phyloP scores from a whole-genome alignment of 257 asterid species.

The Solanum clarkiae region DNA sequence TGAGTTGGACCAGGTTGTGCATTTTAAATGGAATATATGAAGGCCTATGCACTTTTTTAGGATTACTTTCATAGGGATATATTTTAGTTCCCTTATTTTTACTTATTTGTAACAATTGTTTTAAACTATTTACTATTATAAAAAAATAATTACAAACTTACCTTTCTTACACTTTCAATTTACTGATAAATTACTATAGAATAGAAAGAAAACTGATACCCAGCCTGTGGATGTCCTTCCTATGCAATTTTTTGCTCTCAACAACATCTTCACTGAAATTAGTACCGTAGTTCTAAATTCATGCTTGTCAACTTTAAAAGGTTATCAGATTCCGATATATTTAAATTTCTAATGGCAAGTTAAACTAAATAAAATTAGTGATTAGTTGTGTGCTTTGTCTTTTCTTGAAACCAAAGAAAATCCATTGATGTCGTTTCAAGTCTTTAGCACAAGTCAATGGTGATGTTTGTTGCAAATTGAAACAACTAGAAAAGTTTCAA shows the following conservation, averaged over 20 bases:
- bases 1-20: background rate
- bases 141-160: too few relatives aligned
- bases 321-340: background rate
- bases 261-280: background rate
- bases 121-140: too few relatives aligned
- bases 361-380: background rate
- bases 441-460: background rate
- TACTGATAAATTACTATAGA: background rate
- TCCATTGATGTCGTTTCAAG: background rate
- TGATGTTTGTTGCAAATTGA: background rate
- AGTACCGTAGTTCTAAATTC: background rate
- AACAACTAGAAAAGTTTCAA: background rate
- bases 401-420: background rate
- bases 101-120: too few relatives aligned
- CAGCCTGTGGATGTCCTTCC: background rate
- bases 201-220: background rate
- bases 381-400: background rate
- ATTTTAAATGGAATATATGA: background rate
- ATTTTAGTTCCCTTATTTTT: too few relatives aligned
- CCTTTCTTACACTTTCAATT: background rate
- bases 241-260: background rate
- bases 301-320: background rate
- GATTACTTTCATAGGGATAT: too few relatives aligned
- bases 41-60: background rate
- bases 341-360: background rate